phyloP scores from a whole-genome alignment of 2,329 filamentous ascomycete species.

The Blastomyces parvus region DNA sequence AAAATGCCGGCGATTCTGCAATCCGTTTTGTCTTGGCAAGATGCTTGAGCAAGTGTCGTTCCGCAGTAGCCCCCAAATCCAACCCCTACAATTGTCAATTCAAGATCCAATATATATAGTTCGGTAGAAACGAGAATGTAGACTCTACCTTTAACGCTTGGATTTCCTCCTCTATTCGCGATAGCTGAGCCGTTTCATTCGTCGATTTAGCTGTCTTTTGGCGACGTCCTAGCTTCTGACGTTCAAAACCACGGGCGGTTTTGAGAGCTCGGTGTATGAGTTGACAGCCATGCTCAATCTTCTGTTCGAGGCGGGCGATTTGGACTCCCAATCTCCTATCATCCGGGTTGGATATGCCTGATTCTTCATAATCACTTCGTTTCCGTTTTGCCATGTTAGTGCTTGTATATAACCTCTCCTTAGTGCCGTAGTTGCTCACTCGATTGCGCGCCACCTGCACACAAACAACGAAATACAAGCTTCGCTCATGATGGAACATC shows the following conservation, averaged over 20 bases:
- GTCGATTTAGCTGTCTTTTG: slow-evolving; percentile 45
- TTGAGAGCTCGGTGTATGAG: slow-evolving; percentile 46
- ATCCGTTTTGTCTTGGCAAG: slow-evolving; percentile 50
- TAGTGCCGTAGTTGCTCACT: background rate
- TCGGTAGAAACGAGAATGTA: background rate
- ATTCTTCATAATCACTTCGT: slow-evolving; percentile 25
- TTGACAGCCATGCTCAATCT: slow-evolving; percentile 43
- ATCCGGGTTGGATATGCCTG: slow-evolving; percentile 14
- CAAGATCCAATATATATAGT: background rate
- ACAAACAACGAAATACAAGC: background rate
- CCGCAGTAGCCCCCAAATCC: slow-evolving; percentile 41
- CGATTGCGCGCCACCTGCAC: background rate
- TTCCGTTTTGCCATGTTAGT: slow-evolving; percentile 35
- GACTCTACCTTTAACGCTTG: slow-evolving; percentile 45
- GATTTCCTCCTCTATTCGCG: slow-evolving; percentile 46
- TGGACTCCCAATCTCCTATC: slow-evolving; percentile 27
- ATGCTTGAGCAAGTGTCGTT: slow-evolving; percentile 48
- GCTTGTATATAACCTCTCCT: background rate
- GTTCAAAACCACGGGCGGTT: slow-evolving; percentile 51
- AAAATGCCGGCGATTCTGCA: slow-evolving; percentile 42
- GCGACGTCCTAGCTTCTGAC: slow-evolving; percentile 53
- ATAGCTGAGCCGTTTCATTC: slow-evolving; percentile 32
- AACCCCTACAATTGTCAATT: slow-evolving; percentile 34
- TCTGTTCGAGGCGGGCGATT: slow-evolving; percentile 34
- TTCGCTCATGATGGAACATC: background rate